These are phyloP conservation scores for Truncatella angustata DNA, from an alignment of 2,329 filamentous ascomycete species.

Conservation along the genomic window DNA sequence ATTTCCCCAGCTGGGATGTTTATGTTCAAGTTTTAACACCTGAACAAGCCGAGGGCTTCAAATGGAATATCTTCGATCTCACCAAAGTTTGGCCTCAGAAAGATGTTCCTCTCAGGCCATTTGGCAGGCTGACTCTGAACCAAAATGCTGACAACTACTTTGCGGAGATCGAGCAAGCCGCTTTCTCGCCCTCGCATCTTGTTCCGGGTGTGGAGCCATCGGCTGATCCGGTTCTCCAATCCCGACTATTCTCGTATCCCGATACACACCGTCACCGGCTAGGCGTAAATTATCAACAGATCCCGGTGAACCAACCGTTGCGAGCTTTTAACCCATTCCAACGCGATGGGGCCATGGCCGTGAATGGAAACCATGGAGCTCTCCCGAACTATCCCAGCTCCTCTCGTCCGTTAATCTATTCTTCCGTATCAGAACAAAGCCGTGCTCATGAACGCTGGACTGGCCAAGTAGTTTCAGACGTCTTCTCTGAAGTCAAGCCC, in stretches of 20 bases:
- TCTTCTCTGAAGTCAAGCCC: too few relatives aligned
- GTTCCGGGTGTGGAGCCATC: conserved; percentile 67
- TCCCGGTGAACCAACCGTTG: conserved; percentile 40
- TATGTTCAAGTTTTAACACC: conserved; percentile 62
- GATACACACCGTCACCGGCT: conserved; percentile 61
- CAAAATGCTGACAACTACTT: conserved; percentile 67
- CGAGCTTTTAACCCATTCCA: conserved; percentile 7
- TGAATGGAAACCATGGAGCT: conserved; percentile 1
- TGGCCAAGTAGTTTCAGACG: too few relatives aligned
- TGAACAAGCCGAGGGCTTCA: conserved; percentile 58
- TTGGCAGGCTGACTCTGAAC: conserved; percentile 64
- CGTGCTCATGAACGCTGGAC: too few relatives aligned
- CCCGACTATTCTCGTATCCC: conserved; percentile 68
- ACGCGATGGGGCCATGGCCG: conserved; percentile 20
- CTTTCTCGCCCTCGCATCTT: conserved; percentile 67
- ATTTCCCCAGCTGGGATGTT: conserved; percentile 63
- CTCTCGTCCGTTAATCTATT: too few relatives aligned
- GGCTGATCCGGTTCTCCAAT: conserved; percentile 68
- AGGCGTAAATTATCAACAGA: conserved; percentile 57
- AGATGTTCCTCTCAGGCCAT: conserved; percentile 57
- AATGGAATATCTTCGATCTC: conserved; percentile 65
- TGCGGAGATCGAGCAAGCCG: conserved; percentile 67
- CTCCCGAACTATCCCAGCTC: conserved; percentile 14
- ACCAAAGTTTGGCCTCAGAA: conserved; percentile 68
- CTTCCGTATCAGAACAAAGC: too few relatives aligned